Base-by-base conservation (phyloP, 1,139 yeast species). In the Yamadazyma buinensis region DNA sequence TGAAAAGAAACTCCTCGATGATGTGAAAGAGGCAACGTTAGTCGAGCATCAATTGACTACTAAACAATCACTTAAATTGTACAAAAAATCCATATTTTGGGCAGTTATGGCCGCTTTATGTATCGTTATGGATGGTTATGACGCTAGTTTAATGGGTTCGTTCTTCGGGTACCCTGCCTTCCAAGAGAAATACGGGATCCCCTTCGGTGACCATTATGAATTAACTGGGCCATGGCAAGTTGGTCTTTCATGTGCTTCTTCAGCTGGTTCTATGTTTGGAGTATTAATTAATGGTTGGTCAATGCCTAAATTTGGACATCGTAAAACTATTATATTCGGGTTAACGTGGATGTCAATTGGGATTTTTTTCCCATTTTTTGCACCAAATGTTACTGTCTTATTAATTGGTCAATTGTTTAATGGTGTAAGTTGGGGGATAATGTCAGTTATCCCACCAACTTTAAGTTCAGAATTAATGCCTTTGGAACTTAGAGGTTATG, bases 61-160 rank as follows among this genome's bases (percentile, higher is more conserved):
- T 8, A 11, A 12, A 2, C 44, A 47, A 25, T 52, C 53, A 9
- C 19, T 51, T 18, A 38, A 37, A 24, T 23, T 11, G 14, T 11
- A 18, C 22, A 6, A 18, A 13, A 26, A 20, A 15, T 18, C 18
- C 6, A 20, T 3, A 18, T 12, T 7, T 23, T 27, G n/a, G 19
- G 15, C 17, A 26, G 10, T 15, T 25, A 8, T 25, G 53, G 41
- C 51, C 32, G 43, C 51, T 15, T 41, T 44, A 15, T 48, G 54
- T 20, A 50, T 51, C 29, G 35, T 52, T 19, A 53, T 53, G 57
- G 56, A 51, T n/a, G 57, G 56, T 23, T 52, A 51, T 39, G 57
- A 52, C 38, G 41, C 39, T 26, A 50, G 40, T 28, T 42, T 52
- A 35, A 52, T 52, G 17, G 19, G 45, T 11, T 47, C 52, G 7